Percentiles rank a stretch among this genome's conserved stretches.
phyloP scores from a whole-genome alignment of 2,329 filamentous ascomycete species.

The Ophiostoma quercus region DNA sequence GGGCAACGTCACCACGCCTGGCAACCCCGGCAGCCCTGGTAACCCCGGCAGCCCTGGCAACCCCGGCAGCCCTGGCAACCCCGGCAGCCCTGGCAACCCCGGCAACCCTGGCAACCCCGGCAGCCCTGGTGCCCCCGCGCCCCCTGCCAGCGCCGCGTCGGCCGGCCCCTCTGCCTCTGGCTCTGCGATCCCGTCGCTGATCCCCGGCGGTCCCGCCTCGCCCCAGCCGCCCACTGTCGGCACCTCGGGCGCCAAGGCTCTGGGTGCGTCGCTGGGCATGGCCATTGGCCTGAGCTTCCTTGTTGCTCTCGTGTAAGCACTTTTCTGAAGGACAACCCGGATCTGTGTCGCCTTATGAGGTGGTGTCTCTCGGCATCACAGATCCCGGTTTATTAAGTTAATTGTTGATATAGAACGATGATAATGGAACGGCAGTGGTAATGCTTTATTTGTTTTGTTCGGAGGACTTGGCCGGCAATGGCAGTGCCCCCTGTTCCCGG shows the following conservation, averaged over 20 bases:
- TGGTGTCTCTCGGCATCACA: background rate
- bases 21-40: background rate
- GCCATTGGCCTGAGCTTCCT: background rate
- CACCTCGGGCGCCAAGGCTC: background rate
- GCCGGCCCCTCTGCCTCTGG: background rate
- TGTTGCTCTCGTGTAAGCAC: background rate
- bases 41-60: background rate
- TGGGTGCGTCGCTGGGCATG: background rate
- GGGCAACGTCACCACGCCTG: too few relatives aligned
- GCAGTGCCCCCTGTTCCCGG: too few relatives aligned
- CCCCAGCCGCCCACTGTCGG: background rate
- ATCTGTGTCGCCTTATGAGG: too few relatives aligned
- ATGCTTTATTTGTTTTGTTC: too few relatives aligned
- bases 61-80: background rate
- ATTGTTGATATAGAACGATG: background rate
- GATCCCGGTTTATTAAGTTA: background rate
- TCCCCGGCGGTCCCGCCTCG: background rate
- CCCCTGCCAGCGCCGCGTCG: background rate
- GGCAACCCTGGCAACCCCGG: background rate
- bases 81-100: background rate
- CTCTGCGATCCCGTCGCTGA: background rate
- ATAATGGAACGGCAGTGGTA: background rate
- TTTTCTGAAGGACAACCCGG: too few relatives aligned
- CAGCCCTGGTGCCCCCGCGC: background rate
- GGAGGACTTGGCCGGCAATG: too few relatives aligned